Conservation (phyloP, 2,329 filamentous ascomycete species). For the Pseudopyricularia cyperi region DNA sequence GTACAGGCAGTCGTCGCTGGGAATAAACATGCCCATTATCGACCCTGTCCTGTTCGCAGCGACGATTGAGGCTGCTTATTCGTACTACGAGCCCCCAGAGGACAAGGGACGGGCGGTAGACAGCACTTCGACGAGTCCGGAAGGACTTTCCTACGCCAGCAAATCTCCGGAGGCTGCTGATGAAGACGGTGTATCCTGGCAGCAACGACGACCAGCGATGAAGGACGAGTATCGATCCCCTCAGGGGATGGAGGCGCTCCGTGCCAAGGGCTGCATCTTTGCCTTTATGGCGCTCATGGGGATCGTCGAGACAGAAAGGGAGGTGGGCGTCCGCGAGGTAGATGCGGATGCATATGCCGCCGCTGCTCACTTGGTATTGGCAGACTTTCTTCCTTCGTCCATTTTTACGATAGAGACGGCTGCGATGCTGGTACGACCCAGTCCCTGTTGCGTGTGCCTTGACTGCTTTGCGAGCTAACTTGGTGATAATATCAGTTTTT, state of each 20-base stretch:
- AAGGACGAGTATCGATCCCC: slow-evolving; percentile 3
- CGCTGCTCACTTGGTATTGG: slow-evolving; percentile 27
- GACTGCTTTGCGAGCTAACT: not conserved
- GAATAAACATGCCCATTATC: slow-evolving; percentile 28
- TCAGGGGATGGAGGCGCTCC: slow-evolving; percentile 13
- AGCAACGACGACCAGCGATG: not conserved
- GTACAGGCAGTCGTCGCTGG: slow-evolving; percentile 7
- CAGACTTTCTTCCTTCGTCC: slow-evolving; percentile 28
- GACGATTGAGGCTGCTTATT: slow-evolving; percentile 31
- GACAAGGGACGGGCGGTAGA: slow-evolving; percentile 4
- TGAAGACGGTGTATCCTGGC: not conserved
- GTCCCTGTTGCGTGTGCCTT: not conserved
- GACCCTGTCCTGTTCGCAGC: slow-evolving; percentile 31
- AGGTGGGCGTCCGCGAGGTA: slow-evolving; percentile 9
- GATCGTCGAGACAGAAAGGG: slow-evolving; percentile 8
- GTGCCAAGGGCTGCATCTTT: slow-evolving; percentile 32
- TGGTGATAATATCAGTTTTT: not conserved
- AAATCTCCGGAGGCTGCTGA: not conserved
- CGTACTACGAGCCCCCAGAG: not conserved
- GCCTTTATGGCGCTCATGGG: slow-evolving; percentile 29
- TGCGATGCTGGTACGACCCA: slow-evolving; percentile 30
- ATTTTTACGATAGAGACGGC: slow-evolving; percentile 29
- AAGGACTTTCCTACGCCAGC: not conserved
- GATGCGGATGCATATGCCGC: slow-evolving; percentile 26
- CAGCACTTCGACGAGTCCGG: not conserved